Evolutionary conservation across 352 stramenopile genomes (phyloP).

Genomic region (Globisporangium perplexum): DNA sequence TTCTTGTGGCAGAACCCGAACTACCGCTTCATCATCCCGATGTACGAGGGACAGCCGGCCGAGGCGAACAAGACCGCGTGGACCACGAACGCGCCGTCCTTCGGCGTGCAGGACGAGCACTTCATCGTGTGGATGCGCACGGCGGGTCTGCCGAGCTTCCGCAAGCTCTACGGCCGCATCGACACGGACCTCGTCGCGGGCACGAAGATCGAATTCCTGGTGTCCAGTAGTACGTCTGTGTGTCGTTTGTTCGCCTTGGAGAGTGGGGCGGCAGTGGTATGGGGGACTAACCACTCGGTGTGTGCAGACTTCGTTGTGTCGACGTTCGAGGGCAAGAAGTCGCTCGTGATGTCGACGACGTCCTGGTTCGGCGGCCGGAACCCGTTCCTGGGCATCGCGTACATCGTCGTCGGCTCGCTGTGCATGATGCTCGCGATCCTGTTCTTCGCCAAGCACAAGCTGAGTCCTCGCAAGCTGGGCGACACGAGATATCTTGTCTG

Average conservation of each 20-base stretch:
- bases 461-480: constrained; percentile 92
- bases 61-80: constrained; percentile 79
- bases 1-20: constrained; percentile 81
- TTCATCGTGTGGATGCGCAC: constrained; percentile 99
- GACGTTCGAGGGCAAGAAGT: constrained; percentile 95
- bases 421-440: constrained; percentile 92
- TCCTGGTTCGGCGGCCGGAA: constrained; percentile 97
- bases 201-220: constrained; percentile 89
- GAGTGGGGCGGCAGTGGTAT: too few species aligned
- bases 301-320: constrained; percentile 93
- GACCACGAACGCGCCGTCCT: constrained; percentile 54
- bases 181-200: constrained; percentile 87
- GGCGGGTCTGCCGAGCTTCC: constrained; percentile 96
- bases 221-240: constrained; percentile 81
- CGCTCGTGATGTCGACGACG: constrained; percentile 94
- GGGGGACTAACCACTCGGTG: constrained; percentile 1
- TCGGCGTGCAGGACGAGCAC: constrained; percentile 97
- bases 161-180: constrained; percentile 99
- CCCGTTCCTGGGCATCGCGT: constrained; percentile 93
- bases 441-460: constrained; percentile 95
- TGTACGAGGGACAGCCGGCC: constrained; percentile 38
- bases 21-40: constrained; percentile 81
- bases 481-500: constrained; percentile 94
- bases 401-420: constrained; percentile 94
- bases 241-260: too few species aligned